phyloP scores from a whole-genome alignment of 148 eudicot species.

The Rhododendron ferrugineum region DNA sequence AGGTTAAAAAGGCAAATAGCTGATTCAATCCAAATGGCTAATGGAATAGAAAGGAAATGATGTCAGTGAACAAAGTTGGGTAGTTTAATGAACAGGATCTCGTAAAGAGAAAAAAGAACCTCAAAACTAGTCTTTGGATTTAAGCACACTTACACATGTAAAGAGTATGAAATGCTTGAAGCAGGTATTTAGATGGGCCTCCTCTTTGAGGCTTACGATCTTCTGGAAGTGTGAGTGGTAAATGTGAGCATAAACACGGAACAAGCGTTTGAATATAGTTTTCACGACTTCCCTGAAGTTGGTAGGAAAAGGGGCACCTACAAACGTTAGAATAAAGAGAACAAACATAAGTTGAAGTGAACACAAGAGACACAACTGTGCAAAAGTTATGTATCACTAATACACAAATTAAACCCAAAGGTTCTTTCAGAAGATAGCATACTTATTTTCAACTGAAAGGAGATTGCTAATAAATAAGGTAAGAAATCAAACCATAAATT shows the following conservation, averaged over 20 bases:
- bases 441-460: background rate
- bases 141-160: constrained; percentile 69
- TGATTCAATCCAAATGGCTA: background rate
- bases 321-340: constrained; percentile 14
- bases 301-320: constrained; percentile 91
- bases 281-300: constrained; percentile 96
- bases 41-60: background rate
- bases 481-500: constrained; percentile 12
- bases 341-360: background rate
- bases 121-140: background rate
- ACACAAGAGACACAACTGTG: background rate
- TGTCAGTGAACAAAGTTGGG: background rate
- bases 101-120: background rate
- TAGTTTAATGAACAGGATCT: background rate
- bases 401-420: background rate
- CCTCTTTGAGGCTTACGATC: constrained; percentile 97
- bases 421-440: background rate
- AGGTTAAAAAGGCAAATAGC: background rate
- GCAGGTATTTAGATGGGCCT: constrained; percentile 95
- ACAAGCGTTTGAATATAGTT: constrained; percentile 87
- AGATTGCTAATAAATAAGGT: background rate
- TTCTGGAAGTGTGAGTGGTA: constrained; percentile 99
- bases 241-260: constrained; percentile 97
- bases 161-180: constrained; percentile 97
- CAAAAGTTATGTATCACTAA: background rate